Evolutionary conservation across 768 basidiomycete genomes (phyloP).

Genomic region (Amanita exitialis): DNA sequence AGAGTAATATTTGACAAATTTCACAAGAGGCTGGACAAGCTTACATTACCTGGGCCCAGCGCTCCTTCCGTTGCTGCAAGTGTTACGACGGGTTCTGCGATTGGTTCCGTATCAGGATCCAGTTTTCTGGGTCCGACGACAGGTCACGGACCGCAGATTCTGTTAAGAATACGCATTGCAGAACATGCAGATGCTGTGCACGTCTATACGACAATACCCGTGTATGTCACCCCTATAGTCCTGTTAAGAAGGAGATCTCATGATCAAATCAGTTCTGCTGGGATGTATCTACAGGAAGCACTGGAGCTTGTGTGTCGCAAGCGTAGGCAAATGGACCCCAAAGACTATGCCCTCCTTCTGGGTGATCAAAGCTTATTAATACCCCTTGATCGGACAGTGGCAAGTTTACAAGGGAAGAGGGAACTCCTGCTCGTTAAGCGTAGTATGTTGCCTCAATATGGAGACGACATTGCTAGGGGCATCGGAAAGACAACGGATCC

Average conservation of each 20-base stretch:
- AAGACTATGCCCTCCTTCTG: constrained; percentile 77
- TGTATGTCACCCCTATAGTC: constrained; percentile 40
- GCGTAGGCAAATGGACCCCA: constrained; percentile 54
- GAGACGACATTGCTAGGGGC: constrained; percentile 57
- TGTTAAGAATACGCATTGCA: constrained; percentile 73
- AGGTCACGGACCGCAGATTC: constrained; percentile 71
- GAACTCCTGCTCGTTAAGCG: constrained; percentile 77
- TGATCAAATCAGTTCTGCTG: constrained; percentile 48
- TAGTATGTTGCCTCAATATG: constrained; percentile 64
- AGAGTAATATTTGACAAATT: constrained; percentile 71
- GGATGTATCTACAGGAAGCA: constrained; percentile 96
- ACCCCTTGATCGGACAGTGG: constrained; percentile 93
- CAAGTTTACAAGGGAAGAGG: constrained; percentile 80
- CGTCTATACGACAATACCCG: constrained; percentile 83
- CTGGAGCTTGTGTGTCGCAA: constrained; percentile 75
- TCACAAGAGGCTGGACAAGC: constrained; percentile 47
- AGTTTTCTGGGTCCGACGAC: constrained; percentile 63
- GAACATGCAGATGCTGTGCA: constrained; percentile 78
- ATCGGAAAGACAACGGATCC: constrained; percentile 78
- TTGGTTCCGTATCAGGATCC: constrained; percentile 42
- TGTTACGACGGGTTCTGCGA: constrained; percentile 32
- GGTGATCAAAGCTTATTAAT: constrained; percentile 64
- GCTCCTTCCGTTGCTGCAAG: constrained; percentile 32
- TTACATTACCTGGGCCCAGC: constrained; percentile 28
- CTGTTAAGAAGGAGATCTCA: not conserved